Conservation (phyloP, 2,329 filamentous ascomycete species). For the Penicillium sp. region DNA sequence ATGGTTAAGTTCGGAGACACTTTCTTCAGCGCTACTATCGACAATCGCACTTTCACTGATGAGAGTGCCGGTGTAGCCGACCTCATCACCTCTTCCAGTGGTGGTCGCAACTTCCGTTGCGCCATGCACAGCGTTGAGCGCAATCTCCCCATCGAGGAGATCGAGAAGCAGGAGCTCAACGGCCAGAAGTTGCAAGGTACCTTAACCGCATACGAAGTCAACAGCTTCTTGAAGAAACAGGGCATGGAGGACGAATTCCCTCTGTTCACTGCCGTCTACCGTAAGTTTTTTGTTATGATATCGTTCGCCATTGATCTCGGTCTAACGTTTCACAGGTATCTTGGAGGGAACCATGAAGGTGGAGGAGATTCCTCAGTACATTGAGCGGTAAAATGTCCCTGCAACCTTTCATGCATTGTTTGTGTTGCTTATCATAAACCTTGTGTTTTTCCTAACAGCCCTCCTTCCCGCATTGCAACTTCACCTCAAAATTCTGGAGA, state of each 20-base stretch:
- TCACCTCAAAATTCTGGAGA: conserved; percentile 12
- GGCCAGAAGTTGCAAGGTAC: conserved; percentile 97
- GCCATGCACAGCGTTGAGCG: conserved; percentile 84
- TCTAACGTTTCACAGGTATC: conserved; percentile 57
- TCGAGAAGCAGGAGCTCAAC: conserved; percentile 87
- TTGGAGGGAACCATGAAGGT: conserved; percentile 74
- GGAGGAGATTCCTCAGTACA: conserved; percentile 76
- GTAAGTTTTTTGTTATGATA: conserved; percentile 38
- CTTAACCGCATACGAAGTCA: conserved; percentile 86
- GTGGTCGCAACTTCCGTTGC: conserved; percentile 91
- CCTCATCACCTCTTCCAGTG: conserved; percentile 89
- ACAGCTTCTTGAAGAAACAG: conserved; percentile 79
- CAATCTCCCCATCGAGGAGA: conserved; percentile 77
- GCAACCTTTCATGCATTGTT: conserved; percentile 8
- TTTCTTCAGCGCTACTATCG: conserved; percentile 84
- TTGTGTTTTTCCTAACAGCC: conserved; percentile 20
- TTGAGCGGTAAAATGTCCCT: conserved; percentile 47
- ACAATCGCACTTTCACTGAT: conserved; percentile 89
- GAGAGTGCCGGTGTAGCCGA: conserved; percentile 94
- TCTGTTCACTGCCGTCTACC: conserved; percentile 84
- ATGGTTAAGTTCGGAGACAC: conserved; percentile 95
- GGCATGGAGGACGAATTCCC: conserved; percentile 83
- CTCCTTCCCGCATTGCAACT: conserved; percentile 19
- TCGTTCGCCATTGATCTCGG: conserved; percentile 14
- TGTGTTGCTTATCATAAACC: conserved; percentile 24